A percentile compares a stretch with the other conserved stretches of the same genome.
Evolutionary conservation across 306 rosid species (phyloP).

Genomic region (Arachis stenosperma): DNA sequence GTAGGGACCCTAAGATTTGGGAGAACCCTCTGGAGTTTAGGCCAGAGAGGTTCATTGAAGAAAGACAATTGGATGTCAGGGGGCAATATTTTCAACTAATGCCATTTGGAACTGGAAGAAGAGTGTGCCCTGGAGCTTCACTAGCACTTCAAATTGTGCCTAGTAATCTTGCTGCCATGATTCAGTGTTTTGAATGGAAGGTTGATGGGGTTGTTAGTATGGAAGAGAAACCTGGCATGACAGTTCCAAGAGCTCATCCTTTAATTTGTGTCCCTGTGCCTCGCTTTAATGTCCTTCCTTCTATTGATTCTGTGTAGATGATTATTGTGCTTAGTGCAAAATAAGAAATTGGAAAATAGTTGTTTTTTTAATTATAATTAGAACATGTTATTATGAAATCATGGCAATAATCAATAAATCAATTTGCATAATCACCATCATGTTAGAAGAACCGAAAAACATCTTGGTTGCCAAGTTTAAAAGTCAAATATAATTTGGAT

Average conservation of each 20-base stretch:
- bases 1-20: slow-evolving; percentile 66
- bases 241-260: slow-evolving; percentile 39
- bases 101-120: slow-evolving; percentile 62
- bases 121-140: slow-evolving; percentile 36
- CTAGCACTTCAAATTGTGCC: slow-evolving; percentile 38
- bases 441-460: too few species aligned
- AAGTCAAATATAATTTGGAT: too few species aligned
- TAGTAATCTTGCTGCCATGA: slow-evolving; percentile 20
- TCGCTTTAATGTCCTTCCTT: background rate
- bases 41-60: slow-evolving; percentile 64
- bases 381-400: too few species aligned
- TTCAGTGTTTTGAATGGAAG: slow-evolving; percentile 44
- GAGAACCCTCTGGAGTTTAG: slow-evolving; percentile 60
- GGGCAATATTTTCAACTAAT: slow-evolving; percentile 59
- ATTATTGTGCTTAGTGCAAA: background rate
- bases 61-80: slow-evolving; percentile 47
- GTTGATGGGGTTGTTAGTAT: slow-evolving; percentile 15
- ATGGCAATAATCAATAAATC: too few species aligned
- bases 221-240: slow-evolving; percentile 42
- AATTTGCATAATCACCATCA: too few species aligned
- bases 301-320: background rate
- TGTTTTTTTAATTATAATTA: too few species aligned
- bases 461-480: too few species aligned
- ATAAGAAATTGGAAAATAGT: background rate
- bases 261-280: slow-evolving; percentile 31